Conservation (phyloP, 2,329 filamentous ascomycete species). For the Aspergillus sp. region DNA sequence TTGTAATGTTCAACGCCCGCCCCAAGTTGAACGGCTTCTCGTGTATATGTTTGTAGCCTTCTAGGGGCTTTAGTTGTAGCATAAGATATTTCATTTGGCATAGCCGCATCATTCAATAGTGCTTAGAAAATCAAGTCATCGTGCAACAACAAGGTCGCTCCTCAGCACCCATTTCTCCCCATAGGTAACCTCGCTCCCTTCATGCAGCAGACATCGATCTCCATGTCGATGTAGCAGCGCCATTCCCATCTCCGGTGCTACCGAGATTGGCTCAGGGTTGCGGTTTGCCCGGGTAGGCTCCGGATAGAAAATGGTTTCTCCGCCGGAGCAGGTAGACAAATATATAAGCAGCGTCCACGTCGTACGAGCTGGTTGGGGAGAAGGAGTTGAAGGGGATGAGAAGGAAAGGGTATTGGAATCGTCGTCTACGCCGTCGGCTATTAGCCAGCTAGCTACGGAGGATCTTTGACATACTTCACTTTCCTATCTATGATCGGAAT, state of each 20-base stretch:
- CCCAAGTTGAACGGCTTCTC: not conserved
- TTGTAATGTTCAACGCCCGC: too few species aligned
- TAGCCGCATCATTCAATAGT: not conserved
- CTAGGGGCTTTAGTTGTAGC: slow-evolving; percentile 8
- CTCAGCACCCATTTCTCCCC: slow-evolving; percentile 93
- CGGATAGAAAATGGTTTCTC: slow-evolving; percentile 91
- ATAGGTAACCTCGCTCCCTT: slow-evolving; percentile 75
- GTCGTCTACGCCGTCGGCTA: slow-evolving; percentile 65
- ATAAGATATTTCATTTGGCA: slow-evolving; percentile 3
- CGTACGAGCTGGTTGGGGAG: slow-evolving; percentile 63
- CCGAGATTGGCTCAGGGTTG: slow-evolving; percentile 67
- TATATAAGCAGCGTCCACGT: slow-evolving; percentile 94
- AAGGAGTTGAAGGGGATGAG: slow-evolving; percentile 47
- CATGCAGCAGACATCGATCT: slow-evolving; percentile 85
- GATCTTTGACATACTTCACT: not conserved
- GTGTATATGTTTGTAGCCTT: slow-evolving; percentile 12
- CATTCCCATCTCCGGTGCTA: slow-evolving; percentile 81
- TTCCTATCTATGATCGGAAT: not conserved
- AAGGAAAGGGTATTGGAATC: slow-evolving; percentile 77
- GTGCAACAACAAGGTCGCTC: slow-evolving; percentile 68
- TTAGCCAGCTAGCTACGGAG: not conserved
- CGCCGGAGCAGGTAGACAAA: slow-evolving; percentile 80
- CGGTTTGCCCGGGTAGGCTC: slow-evolving; percentile 55
- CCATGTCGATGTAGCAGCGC: slow-evolving; percentile 87
- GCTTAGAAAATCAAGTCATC: slow-evolving; percentile 27